A percentile compares a stretch with the other conserved stretches of the same genome.
These are phyloP conservation scores for Alternaria infectoria DNA, from an alignment of 2,329 filamentous ascomycete species.

Conservation along the genomic window DNA sequence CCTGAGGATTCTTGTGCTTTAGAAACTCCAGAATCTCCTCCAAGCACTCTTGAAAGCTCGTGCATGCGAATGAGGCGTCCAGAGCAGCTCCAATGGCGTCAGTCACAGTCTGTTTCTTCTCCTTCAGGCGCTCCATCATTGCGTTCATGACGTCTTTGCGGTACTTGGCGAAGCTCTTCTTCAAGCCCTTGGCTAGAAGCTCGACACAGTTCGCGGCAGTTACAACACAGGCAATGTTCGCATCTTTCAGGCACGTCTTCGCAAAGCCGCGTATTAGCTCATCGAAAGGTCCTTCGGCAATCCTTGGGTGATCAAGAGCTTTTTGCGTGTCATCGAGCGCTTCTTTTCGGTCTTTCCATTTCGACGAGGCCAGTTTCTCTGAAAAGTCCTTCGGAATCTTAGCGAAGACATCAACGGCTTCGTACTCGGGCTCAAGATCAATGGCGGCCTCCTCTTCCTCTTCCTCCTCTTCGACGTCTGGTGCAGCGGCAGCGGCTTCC, in stretches of 20 bases:
- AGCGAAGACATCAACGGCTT: conserved; percentile 83
- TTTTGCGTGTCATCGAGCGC: conserved; percentile 81
- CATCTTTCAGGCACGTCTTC: conserved; percentile 94
- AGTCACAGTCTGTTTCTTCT: conserved; percentile 89
- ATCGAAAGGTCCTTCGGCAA: conserved; percentile 88
- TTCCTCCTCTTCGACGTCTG: conserved; percentile 56
- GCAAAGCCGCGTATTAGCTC: conserved; percentile 84
- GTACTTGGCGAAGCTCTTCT: conserved; percentile 79
- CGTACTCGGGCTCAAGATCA: conserved; percentile 69
- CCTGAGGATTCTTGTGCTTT: conserved; percentile 94
- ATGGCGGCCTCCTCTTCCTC: conserved; percentile 71
- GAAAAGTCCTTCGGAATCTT: conserved; percentile 83
- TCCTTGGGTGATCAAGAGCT: conserved; percentile 81
- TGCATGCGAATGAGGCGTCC: conserved; percentile 71
- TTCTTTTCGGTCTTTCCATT: conserved; percentile 99
- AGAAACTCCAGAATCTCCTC: conserved; percentile 87
- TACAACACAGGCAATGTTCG: conserved; percentile 92
- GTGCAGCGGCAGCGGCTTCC: conserved; percentile 70
- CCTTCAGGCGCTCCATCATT: conserved; percentile 94
- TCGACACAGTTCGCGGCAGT: conserved; percentile 94
- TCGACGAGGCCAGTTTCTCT: conserved; percentile 84
- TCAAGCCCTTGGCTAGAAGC: conserved; percentile 82
- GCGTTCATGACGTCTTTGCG: conserved; percentile 80
- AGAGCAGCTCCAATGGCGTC: conserved; percentile 87
- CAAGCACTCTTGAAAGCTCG: conserved; percentile 81